Percentiles rank a stretch among this genome's conserved stretches.
Evolutionary conservation across 306 rosid genomes (phyloP).

Genomic region (Trifolium dubium): DNA sequence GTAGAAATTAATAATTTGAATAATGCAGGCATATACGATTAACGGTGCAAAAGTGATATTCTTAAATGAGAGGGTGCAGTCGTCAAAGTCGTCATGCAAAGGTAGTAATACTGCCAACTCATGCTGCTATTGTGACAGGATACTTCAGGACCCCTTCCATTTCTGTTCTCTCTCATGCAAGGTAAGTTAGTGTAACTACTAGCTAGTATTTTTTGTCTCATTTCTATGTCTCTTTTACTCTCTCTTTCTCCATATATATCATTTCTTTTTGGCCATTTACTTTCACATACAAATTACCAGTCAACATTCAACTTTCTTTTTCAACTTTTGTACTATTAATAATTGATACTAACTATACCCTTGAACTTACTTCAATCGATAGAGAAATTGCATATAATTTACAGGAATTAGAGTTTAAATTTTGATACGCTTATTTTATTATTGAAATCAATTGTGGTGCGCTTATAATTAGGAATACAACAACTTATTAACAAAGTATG

Average conservation of each 20-base stretch:
- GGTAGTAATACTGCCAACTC: slow-evolving; percentile 69
- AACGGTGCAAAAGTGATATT: slow-evolving; percentile 92
- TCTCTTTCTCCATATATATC: neutral
- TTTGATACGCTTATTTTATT: too few relatives aligned
- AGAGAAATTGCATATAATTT: too few relatives aligned
- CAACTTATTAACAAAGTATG: neutral
- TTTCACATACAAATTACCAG: slow-evolving; percentile 5
- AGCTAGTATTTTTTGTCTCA: slow-evolving; percentile 19
- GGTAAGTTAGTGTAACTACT: slow-evolving; percentile 41
- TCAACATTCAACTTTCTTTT: neutral
- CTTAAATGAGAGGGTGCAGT: slow-evolving; percentile 87
- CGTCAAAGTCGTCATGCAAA: slow-evolving; percentile 72
- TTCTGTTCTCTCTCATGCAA: slow-evolving; percentile 98
- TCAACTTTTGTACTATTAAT: too few relatives aligned
- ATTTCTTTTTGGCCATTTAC: neutral
- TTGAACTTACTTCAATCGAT: too few relatives aligned
- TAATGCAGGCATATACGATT: slow-evolving; percentile 80
- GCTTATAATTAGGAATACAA: neutral
- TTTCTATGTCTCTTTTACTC: neutral
- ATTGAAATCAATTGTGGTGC: too few relatives aligned
- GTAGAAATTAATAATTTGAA: neutral
- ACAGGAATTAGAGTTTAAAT: too few relatives aligned
- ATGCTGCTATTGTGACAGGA: slow-evolving; percentile 83
- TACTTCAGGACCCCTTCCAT: slow-evolving; percentile 87
- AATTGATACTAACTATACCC: too few relatives aligned